These are phyloP conservation scores for Chrysoporthe austroafricana DNA, from an alignment of 2,329 filamentous ascomycete species.

Conservation along the genomic window DNA sequence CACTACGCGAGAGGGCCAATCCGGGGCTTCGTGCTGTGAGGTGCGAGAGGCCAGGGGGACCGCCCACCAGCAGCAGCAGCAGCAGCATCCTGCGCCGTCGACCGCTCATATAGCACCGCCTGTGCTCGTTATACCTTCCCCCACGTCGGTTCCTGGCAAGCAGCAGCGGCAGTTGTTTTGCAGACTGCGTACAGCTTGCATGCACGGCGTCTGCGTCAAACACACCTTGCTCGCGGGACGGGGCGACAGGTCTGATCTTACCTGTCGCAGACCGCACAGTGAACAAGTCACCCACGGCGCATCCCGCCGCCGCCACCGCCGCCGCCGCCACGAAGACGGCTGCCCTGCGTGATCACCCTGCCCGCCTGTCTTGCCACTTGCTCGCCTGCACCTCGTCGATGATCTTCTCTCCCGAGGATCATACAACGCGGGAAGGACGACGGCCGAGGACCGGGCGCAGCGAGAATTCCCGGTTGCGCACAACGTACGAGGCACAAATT, in stretches of 20 bases:
- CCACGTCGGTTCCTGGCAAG: constrained; percentile 12
- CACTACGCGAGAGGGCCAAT: neutral
- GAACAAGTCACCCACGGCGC: neutral
- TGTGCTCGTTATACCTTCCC: neutral
- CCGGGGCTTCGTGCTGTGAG: neutral
- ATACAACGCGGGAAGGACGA: neutral
- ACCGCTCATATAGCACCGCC: constrained; percentile 11
- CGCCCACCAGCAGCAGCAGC: neutral
- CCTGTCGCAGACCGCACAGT: neutral
- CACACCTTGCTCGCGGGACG: constrained; percentile 7
- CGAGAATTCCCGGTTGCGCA: too few relatives aligned
- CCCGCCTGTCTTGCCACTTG: neutral
- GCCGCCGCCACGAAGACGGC: too few relatives aligned
- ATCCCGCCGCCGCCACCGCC: too few relatives aligned
- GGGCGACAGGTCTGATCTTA: constrained; percentile 12
- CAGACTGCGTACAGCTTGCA: neutral
- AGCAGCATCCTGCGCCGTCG: constrained; percentile 21
- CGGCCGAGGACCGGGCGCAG: too few relatives aligned
- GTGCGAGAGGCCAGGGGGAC: neutral
- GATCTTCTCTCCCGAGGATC: neutral
- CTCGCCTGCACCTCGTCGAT: neutral
- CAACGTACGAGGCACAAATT: neutral
- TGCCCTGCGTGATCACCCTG: too few relatives aligned
- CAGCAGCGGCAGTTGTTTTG: constrained; percentile 23
- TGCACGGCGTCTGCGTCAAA: constrained; percentile 11